Evolutionary conservation across 2,329 filamentous ascomycete genomes (phyloP).

Genomic region (Didymella lethalis): DNA sequence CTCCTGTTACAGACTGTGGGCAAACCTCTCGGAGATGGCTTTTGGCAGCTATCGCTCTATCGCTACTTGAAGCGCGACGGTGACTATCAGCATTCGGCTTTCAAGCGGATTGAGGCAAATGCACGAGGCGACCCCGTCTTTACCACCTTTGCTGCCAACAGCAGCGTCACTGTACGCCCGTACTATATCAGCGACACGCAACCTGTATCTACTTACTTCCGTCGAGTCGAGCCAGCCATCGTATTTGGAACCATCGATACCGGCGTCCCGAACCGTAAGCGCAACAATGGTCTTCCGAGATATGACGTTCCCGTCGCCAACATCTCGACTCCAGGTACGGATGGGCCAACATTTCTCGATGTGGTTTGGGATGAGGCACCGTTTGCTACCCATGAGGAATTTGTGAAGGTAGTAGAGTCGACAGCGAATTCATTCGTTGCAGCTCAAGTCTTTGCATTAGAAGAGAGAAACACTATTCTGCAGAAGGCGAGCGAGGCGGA

Average conservation of each 20-base stretch:
- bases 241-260: slow-evolving; percentile 3
- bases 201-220: slow-evolving; percentile 6
- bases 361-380: slow-evolving; percentile 8
- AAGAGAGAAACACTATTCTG: not conserved
- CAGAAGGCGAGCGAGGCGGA: not conserved
- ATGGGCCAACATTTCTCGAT: slow-evolving; percentile 7
- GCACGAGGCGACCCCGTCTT: not conserved
- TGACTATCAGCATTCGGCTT: not conserved
- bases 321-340: not conserved
- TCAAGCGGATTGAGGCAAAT: not conserved
- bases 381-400: slow-evolving; percentile 1
- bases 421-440: not conserved
- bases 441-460: not conserved
- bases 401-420: not conserved
- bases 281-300: slow-evolving; percentile 1
- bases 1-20: slow-evolving; percentile 2
- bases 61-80: slow-evolving; percentile 1
- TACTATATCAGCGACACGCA: slow-evolving; percentile 11
- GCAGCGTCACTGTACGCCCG: not conserved
- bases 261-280: not conserved
- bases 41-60: slow-evolving; percentile 8
- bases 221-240: not conserved
- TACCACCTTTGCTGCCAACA: not conserved
- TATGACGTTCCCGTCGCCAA: slow-evolving; percentile 8
- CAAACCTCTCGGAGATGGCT: not conserved